A percentile compares a stretch with the other conserved stretches of the same genome.
phyloP scores from a whole-genome alignment of 2,329 filamentous ascomycete genomes.

The Alternaria triticimaculans region DNA sequence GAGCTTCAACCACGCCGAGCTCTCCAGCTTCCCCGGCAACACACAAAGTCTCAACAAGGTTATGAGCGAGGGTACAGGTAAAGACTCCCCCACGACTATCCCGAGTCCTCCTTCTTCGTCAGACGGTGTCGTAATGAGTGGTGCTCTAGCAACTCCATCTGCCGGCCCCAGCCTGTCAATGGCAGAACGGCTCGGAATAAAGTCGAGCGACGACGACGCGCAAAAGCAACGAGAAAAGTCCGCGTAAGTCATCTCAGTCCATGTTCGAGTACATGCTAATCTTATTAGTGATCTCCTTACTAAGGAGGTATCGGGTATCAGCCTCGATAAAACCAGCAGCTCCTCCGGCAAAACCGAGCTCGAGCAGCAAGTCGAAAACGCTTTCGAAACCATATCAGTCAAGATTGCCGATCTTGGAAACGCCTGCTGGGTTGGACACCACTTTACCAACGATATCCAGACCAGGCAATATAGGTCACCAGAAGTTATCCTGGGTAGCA shows the following conservation, averaged over 20 bases:
- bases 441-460: slow-evolving; percentile 99
- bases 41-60: slow-evolving; percentile 83
- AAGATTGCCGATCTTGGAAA: slow-evolving; percentile 99
- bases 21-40: slow-evolving; percentile 64
- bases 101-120: slow-evolving; percentile 49
- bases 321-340: slow-evolving; percentile 72
- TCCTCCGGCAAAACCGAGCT: slow-evolving; percentile 57
- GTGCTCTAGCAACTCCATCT: slow-evolving; percentile 59
- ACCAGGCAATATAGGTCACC: slow-evolving; percentile 96
- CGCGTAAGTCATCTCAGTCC: slow-evolving; percentile 67
- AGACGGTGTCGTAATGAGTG: slow-evolving; percentile 61
- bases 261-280: neutral
- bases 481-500: slow-evolving; percentile 93
- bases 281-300: slow-evolving; percentile 79
- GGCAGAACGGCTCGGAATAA: slow-evolving; percentile 64
- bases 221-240: slow-evolving; percentile 91
- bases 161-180: slow-evolving; percentile 60
- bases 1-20: slow-evolving; percentile 81
- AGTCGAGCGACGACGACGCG: slow-evolving; percentile 58
- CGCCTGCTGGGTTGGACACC: slow-evolving; percentile 97
- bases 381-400: slow-evolving; percentile 87
- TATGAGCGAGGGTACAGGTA: slow-evolving; percentile 74
- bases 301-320: slow-evolving; percentile 93
- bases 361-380: slow-evolving; percentile 62
- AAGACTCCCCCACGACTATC: slow-evolving; percentile 53